Conservation (phyloP, 768 basidiomycete species). For the Mycena galericulata region DNA sequence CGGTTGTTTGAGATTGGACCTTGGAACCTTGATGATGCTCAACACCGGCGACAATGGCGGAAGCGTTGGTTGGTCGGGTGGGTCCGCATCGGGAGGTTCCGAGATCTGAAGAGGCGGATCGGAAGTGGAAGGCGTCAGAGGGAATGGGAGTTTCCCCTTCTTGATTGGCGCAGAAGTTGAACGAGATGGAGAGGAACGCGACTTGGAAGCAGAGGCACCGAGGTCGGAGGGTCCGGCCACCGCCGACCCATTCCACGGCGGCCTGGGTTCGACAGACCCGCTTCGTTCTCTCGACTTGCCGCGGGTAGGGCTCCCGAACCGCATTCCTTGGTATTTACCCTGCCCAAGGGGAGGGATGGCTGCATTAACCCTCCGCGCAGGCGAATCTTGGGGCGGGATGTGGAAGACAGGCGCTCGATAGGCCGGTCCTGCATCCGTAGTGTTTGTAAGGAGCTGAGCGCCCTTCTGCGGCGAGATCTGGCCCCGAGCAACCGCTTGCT, state of each 20-base stretch:
- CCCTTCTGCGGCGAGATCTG: conserved; percentile 63
- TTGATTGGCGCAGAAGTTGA: conserved; percentile 24
- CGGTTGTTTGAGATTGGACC: conserved; percentile 61
- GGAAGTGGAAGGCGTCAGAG: conserved; percentile 25
- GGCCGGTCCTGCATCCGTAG: conserved; percentile 20
- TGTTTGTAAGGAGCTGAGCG: conserved; percentile 48
- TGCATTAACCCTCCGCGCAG: conserved; percentile 56
- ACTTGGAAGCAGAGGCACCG: conserved; percentile 10
- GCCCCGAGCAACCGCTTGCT: conserved; percentile 62
- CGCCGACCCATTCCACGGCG: conserved; percentile 31
- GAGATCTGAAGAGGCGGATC: conserved; percentile 11
- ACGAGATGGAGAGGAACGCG: conserved; percentile 28
- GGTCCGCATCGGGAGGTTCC: conserved; percentile 11
- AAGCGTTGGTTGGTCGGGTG: neutral
- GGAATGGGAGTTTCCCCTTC: conserved; percentile 34
- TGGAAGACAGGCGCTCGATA: conserved; percentile 43
- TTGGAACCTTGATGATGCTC: conserved; percentile 47
- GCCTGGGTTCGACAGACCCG: conserved; percentile 50
- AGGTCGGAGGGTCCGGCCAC: conserved; percentile 22
- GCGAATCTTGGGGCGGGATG: conserved; percentile 52
- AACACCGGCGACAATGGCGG: conserved; percentile 33
- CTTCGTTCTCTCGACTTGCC: conserved; percentile 44
- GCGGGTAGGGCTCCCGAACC: conserved; percentile 46
- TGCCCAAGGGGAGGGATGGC: conserved; percentile 48
- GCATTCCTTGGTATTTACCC: conserved; percentile 42